Percentiles rank a stretch among this genome's conserved stretches.
These are phyloP conservation scores for Sporothrix humicola DNA, from an alignment of 2,329 filamentous ascomycete species.

Conservation along the genomic window DNA sequence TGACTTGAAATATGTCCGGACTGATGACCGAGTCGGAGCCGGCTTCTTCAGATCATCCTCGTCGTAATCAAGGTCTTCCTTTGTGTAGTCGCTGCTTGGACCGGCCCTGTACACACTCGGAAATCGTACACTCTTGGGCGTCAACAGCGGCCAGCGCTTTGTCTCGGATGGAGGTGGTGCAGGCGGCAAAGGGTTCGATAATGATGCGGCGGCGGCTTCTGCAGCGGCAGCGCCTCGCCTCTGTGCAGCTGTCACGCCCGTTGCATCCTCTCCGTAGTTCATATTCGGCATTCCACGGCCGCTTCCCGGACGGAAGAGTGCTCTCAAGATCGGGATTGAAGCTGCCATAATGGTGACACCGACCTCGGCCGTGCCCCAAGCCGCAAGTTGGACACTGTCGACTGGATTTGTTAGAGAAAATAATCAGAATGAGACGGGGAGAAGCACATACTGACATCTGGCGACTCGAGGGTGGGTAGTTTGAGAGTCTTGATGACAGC, in stretches of 20 bases:
- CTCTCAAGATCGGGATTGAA: conserved; percentile 45
- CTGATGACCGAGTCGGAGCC: not conserved
- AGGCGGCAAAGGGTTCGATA: not conserved
- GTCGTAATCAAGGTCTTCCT: not conserved
- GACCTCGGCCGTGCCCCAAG: conserved; percentile 44
- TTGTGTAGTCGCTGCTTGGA: not conserved
- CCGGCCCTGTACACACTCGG: not conserved
- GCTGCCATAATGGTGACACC: conserved; percentile 47
- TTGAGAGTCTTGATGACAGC: conserved; percentile 30
- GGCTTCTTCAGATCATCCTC: conserved; percentile 25
- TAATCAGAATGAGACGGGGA: not conserved
- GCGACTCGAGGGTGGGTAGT: conserved; percentile 30
- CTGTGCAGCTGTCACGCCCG: conserved; percentile 9
- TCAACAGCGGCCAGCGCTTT: conserved; percentile 14
- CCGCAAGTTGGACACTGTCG: conserved; percentile 39
- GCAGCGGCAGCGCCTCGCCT: conserved; percentile 13
- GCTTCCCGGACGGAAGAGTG: conserved; percentile 37
- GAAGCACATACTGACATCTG: conserved; percentile 30
- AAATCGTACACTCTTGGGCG: not conserved
- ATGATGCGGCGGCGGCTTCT: not conserved
- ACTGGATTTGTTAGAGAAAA: not conserved
- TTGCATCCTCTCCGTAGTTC: not conserved
- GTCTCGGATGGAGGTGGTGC: not conserved
- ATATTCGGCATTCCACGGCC: not conserved
- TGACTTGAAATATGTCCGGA: not conserved